phyloP scores from a whole-genome alignment of 495 filamentous ascomycete genomes.

The Eremomyces bilateralis region DNA sequence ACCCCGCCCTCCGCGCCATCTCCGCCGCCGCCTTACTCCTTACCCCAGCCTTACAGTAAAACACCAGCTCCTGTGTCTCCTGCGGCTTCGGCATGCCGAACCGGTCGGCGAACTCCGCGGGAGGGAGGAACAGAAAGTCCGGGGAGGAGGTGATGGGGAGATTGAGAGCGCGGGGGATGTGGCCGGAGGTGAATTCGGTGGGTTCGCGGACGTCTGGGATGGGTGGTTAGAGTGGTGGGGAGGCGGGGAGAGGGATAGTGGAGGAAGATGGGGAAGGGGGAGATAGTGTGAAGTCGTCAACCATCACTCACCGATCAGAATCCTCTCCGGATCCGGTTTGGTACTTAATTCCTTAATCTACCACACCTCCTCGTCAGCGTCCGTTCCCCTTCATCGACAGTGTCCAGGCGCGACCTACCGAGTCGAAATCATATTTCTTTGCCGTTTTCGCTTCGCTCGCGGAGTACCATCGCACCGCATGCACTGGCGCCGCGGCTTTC shows the following conservation, averaged over 20 bases:
- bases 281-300: too few species aligned
- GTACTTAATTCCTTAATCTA: too few species aligned
- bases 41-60: slow-evolving; percentile 87
- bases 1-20: slow-evolving; percentile 58
- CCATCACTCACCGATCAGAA: too few species aligned
- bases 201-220: slow-evolving; percentile 64
- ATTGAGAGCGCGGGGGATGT: slow-evolving; percentile 59
- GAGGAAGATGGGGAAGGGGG: too few species aligned
- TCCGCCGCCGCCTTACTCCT: slow-evolving; percentile 59
- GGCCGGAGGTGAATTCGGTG: slow-evolving; percentile 43
- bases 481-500: too few species aligned
- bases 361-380: too few species aligned
- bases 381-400: too few species aligned
- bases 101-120: slow-evolving; percentile 55
- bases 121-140: slow-evolving; percentile 50
- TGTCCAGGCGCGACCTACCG: too few species aligned
- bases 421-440: too few species aligned
- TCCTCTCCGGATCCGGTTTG: too few species aligned
- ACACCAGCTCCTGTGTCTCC: slow-evolving; percentile 39
- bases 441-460: too few species aligned
- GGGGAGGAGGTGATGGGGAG: slow-evolving; percentile 58
- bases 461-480: too few species aligned
- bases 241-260: not conserved
- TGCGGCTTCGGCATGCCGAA: slow-evolving; percentile 45
- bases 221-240: not conserved